phyloP scores from a whole-genome alignment of 164 flowering plant genomes.

The Sextonia rubra region DNA sequence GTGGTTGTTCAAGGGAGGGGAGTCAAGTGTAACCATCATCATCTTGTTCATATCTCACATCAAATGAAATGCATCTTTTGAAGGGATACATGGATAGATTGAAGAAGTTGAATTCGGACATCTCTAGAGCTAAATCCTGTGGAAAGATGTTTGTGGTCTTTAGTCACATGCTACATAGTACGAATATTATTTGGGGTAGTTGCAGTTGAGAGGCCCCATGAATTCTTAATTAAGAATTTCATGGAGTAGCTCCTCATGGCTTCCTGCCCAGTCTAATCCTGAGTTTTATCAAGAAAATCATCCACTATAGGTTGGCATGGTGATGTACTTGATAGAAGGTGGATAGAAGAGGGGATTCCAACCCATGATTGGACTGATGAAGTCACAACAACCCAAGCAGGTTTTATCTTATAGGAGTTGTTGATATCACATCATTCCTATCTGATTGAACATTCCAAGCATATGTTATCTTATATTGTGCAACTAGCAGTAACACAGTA shows the following conservation, averaged over 20 bases:
- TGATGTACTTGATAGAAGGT: background rate
- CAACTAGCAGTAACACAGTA: background rate
- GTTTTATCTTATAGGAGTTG: background rate
- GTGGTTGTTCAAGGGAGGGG: background rate
- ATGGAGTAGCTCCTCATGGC: background rate
- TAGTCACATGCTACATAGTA: background rate
- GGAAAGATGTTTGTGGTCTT: background rate
- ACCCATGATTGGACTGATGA: slow-evolving; percentile 6
- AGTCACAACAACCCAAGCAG: background rate
- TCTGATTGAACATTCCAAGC: background rate
- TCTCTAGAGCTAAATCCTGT: background rate
- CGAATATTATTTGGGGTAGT: background rate
- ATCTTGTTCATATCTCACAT: background rate
- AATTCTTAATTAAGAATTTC: slow-evolving; percentile 5
- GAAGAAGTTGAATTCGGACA: background rate
- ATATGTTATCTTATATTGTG: background rate
- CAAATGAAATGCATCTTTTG: background rate
- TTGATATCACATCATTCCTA: background rate
- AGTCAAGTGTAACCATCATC: background rate
- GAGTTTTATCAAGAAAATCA: slow-evolving; percentile 2
- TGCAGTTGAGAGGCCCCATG: slow-evolving; percentile 7
- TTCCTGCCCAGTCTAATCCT: background rate
- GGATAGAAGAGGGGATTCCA: slow-evolving; percentile 15
- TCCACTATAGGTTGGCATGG: slow-evolving; percentile 1
- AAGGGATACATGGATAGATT: background rate